phyloP scores from a whole-genome alignment of 495 filamentous ascomycete species.

The Parathielavia appendiculata region DNA sequence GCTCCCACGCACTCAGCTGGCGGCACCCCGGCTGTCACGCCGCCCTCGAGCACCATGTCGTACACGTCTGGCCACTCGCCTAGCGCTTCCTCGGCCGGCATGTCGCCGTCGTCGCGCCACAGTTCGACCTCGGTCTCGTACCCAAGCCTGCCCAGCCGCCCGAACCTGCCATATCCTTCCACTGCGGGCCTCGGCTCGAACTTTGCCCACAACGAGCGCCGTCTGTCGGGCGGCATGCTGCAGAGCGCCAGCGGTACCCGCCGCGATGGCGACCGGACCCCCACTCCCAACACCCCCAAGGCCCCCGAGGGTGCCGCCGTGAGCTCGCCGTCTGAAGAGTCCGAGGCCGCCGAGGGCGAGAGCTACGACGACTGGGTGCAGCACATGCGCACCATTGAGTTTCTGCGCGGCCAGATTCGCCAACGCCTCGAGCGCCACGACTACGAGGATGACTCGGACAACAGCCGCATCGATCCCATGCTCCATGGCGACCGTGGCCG shows the following conservation, averaged over 20 bases:
- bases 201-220: conserved; percentile 75
- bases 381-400: conserved; percentile 75
- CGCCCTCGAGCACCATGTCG: conserved; percentile 78
- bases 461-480: conserved; percentile 31
- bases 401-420: conserved; percentile 62
- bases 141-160: conserved; percentile 57
- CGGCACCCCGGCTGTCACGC: conserved; percentile 80
- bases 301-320: conserved; percentile 34
- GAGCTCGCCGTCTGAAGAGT: conserved; percentile 42
- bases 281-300: conserved; percentile 54
- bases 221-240: conserved; percentile 79
- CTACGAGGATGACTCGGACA: conserved; percentile 45
- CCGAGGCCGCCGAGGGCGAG: conserved; percentile 42
- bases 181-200: conserved; percentile 75
- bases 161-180: conserved; percentile 60
- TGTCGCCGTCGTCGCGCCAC: conserved; percentile 61
- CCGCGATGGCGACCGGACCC: conserved; percentile 45
- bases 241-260: conserved; percentile 59
- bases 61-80: conserved; percentile 87
- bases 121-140: conserved; percentile 65
- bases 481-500: conserved; percentile 14
- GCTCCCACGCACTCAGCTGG: conserved; percentile 50
- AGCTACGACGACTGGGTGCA: conserved; percentile 75
- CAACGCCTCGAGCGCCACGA: conserved; percentile 59
- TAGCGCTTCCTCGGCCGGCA: conserved; percentile 54